Conservation (phyloP, 192 early-diverging fungal species). For the Chytriomyces sp. region DNA sequence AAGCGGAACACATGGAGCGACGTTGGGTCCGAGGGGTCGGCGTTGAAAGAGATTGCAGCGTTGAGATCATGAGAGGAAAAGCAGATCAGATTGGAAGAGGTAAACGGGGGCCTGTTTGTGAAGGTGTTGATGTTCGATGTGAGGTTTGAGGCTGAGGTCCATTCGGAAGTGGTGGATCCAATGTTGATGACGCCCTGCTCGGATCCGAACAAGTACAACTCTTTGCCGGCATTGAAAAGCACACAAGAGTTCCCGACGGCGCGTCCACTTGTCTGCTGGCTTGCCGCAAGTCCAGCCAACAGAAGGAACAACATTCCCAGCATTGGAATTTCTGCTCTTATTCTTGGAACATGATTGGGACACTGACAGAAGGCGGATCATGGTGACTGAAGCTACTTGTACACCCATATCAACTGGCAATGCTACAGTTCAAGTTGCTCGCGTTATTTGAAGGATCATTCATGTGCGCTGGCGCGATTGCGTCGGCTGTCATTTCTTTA, state of each 20-base stretch:
- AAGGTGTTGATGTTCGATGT: constrained; percentile 15
- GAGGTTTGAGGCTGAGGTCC: background rate
- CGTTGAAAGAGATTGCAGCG: constrained; percentile 27
- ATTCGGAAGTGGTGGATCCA: background rate
- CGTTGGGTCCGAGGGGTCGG: constrained; percentile 10
- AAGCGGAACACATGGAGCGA: constrained; percentile 20
- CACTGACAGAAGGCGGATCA: no score
- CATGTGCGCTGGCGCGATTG: no score
- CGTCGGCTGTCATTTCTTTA: no score
- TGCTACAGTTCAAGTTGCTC: no score
- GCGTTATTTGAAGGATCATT: no score
- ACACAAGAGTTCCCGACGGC: background rate
- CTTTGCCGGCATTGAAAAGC: background rate
- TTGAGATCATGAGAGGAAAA: constrained; percentile 20
- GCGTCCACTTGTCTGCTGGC: no score
- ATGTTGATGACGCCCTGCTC: constrained; percentile 15
- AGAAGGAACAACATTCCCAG: no score
- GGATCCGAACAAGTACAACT: constrained; percentile 17
- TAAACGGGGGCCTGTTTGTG: constrained; percentile 23
- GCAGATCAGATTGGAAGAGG: constrained; percentile 24
- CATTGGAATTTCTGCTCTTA: no score
- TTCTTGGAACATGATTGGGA: no score
- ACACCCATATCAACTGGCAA: no score
- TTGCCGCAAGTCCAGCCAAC: no score
- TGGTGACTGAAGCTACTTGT: no score